phyloP scores from a whole-genome alignment of 306 rosid genomes.

The Parietaria judaica region DNA sequence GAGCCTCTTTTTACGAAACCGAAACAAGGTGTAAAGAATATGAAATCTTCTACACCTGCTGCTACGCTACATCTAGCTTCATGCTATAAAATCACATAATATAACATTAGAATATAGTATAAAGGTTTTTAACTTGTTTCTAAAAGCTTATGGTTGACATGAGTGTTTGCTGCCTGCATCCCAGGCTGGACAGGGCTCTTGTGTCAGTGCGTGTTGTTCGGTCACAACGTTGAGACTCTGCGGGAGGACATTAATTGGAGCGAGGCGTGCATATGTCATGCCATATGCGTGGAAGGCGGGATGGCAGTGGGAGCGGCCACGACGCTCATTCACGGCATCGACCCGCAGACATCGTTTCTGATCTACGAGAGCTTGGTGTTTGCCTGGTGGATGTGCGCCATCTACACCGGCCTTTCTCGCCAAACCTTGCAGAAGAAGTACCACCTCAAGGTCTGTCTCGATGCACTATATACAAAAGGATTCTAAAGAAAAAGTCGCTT shows the following conservation, averaged over 20 bases:
- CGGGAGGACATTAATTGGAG: constrained; percentile 71
- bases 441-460: constrained; percentile 65
- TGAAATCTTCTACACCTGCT: no score
- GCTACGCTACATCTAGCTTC: no score
- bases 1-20: no score
- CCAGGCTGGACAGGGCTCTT: constrained; percentile 84
- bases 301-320: constrained; percentile 73
- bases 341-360: constrained; percentile 63
- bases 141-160: no score
- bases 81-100: no score
- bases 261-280: constrained; percentile 81
- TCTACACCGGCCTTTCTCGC: constrained; percentile 78
- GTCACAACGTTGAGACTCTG: constrained; percentile 74
- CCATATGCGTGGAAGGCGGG: constrained; percentile 89
- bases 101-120: no score
- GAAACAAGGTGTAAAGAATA: no score
- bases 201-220: constrained; percentile 93
- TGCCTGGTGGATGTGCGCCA: constrained; percentile 99
- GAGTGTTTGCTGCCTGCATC: neutral
- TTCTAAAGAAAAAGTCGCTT: no score
- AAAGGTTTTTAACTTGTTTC: no score
- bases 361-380: constrained; percentile 75
- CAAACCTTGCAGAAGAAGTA: constrained; percentile 87
- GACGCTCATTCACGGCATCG: constrained; percentile 47
- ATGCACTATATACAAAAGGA: neutral